These are phyloP conservation scores for Rhynchosporium agropyri DNA, from an alignment of 2,329 filamentous ascomycete genomes.

Conservation along the genomic window DNA sequence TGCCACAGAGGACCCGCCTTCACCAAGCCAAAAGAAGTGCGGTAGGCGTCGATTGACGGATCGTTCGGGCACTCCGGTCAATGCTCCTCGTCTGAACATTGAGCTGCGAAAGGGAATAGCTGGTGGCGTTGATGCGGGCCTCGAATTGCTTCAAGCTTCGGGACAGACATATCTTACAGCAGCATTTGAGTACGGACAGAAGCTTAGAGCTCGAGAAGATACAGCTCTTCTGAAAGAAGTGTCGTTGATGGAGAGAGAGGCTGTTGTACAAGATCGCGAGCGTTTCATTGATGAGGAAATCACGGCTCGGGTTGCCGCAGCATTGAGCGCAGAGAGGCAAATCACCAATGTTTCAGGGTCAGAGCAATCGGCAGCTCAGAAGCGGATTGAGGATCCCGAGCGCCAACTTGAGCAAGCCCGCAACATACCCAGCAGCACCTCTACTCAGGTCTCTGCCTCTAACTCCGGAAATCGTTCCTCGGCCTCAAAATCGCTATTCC, in stretches of 20 bases:
- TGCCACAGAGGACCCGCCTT: background rate
- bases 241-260: background rate
- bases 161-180: background rate
- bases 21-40: background rate
- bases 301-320: background rate
- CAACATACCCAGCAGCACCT: background rate
- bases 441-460: background rate
- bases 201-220: background rate
- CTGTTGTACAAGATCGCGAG: background rate
- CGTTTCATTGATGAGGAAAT: background rate
- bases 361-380: background rate
- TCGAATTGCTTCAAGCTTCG: background rate
- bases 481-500: background rate
- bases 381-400: slow-evolving; percentile 1
- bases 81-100: background rate
- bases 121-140: background rate
- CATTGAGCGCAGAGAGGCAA: background rate
- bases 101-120: background rate
- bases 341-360: too few relatives aligned
- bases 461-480: background rate
- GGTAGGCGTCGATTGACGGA: background rate
- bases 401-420: slow-evolving; percentile 2
- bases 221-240: background rate
- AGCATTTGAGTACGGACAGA: slow-evolving; percentile 1
- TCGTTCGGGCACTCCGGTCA: background rate